Evolutionary conservation across 306 rosid species (phyloP).

Genomic region (Erythrophleum fordii): DNA sequence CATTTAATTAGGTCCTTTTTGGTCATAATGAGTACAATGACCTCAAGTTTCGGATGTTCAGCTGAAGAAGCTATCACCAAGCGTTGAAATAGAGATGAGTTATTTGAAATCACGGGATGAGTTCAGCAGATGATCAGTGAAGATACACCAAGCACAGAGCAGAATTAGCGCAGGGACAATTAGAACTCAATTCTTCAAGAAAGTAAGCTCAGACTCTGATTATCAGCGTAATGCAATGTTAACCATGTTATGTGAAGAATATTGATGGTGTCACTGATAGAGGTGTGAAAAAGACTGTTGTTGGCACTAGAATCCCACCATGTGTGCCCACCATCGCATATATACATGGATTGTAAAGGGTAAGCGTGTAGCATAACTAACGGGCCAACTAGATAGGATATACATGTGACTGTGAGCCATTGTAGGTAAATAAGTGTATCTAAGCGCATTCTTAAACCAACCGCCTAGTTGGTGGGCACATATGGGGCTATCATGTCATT

Average conservation of each 20-base stretch:
- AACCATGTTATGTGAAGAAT: background rate
- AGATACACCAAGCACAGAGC: background rate
- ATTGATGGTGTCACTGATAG: no score
- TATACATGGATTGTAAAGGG: background rate
- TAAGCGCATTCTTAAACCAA: no score
- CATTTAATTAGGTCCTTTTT: no score
- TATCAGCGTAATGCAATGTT: no score
- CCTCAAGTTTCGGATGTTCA: no score
- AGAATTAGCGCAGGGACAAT: background rate
- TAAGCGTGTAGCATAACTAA: background rate
- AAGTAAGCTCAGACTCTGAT: no score
- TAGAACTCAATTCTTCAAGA: background rate
- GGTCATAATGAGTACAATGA: no score
- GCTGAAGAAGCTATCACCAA: no score
- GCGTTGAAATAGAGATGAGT: no score
- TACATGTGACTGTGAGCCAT: background rate
- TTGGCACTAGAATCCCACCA: background rate
- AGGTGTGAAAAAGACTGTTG: background rate
- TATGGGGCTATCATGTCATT: no score
- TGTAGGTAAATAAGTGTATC: background rate
- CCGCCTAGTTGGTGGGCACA: no score
- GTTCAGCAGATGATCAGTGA: background rate
- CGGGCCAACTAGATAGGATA: background rate
- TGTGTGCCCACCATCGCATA: slow-evolving; percentile 3
- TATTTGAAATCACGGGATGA: no score